Evolutionary conservation across 768 basidiomycete species (phyloP), one percentile per base, ranked within the genome.

Genomic region (Xerocomellus amylosporus): DNA sequence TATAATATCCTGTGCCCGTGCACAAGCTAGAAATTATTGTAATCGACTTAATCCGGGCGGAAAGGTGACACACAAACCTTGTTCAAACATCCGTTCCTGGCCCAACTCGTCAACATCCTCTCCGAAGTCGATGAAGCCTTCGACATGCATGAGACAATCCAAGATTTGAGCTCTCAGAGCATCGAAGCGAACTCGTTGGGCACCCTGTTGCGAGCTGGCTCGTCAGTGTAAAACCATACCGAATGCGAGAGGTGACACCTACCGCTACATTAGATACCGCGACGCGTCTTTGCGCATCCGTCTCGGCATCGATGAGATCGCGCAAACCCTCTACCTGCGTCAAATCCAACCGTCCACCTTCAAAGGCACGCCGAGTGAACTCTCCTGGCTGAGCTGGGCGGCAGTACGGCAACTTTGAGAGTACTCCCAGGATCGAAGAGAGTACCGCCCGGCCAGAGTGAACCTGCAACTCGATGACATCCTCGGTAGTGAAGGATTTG

Each of bases 41-140:
- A 8, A 39, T 22, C 3, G 22, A 38, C 39, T 7, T 20, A 0
- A 46, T 46, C 24, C 12, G 1, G 24, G 54, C 4, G 8, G 53
- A 46, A 46, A 31, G 38, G 31, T 3, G 17, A 19, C 19, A 45
- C 31, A 53, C 62, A 4, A 24, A 89, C 93, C 90, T 73, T 81
- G 76, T 10, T 85, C 85, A 59, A 82, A 85, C 19, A 92, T 84
- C 9, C 79, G 85, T n/a, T 88, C 87, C 64, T 94, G 69, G 9
- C 71, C 92, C 38, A 95, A 81, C 34, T 91, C 89, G 64, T 95
- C 93, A 14, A 72, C 64, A 28, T 87, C 89, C 71, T 97, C 93
- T 7, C 91, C 91, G 69, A 95, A 97, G 68, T 96, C 93, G 50
- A 97, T 94, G 19, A 95, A 72, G 1, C 93, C 94, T 70, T 97